These are phyloP conservation scores for Plenodomus lindquistii DNA, from an alignment of 2,329 filamentous ascomycete genomes.

Conservation along the genomic window DNA sequence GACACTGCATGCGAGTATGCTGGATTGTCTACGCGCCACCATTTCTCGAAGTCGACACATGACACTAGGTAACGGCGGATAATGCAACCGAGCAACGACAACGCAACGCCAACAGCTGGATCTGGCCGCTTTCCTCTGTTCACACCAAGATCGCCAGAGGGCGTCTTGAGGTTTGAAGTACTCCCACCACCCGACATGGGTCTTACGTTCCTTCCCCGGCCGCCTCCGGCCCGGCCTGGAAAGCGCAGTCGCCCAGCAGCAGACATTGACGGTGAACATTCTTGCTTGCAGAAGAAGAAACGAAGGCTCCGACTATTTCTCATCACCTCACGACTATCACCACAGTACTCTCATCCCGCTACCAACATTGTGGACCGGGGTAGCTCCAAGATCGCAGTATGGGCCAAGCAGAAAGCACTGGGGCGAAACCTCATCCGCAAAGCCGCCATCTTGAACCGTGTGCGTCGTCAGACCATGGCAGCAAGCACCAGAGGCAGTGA, in stretches of 20 bases:
- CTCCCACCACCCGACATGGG: slow-evolving; percentile 30
- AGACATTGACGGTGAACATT: slow-evolving; percentile 61
- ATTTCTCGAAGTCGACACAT: slow-evolving; percentile 30
- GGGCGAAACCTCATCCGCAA: slow-evolving; percentile 62
- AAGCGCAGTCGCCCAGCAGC: slow-evolving; percentile 59
- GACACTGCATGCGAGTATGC: slow-evolving; percentile 32
- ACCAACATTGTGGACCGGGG: slow-evolving; percentile 70
- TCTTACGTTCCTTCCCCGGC: slow-evolving; percentile 41
- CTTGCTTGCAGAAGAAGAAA: slow-evolving; percentile 64
- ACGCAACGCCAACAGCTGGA: slow-evolving; percentile 13
- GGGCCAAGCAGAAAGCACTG: slow-evolving; percentile 53
- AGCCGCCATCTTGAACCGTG: slow-evolving; percentile 67
- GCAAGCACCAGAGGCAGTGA: slow-evolving; percentile 23
- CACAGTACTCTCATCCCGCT: slow-evolving; percentile 69
- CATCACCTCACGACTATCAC: slow-evolving; percentile 71
- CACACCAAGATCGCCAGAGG: slow-evolving; percentile 4
- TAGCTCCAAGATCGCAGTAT: slow-evolving; percentile 52
- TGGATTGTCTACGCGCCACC: slow-evolving; percentile 19
- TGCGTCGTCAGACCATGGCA: slow-evolving; percentile 49
- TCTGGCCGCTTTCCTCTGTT: slow-evolving; percentile 12
- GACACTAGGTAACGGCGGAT: slow-evolving; percentile 37
- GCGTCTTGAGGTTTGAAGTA: slow-evolving; percentile 41
- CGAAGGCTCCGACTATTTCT: slow-evolving; percentile 64
- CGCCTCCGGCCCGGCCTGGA: slow-evolving; percentile 20
- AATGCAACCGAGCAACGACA: slow-evolving; percentile 21